Conservation (phyloP, 1,284 basidiomycete species). For the Fomitopsis betulina region DNA sequence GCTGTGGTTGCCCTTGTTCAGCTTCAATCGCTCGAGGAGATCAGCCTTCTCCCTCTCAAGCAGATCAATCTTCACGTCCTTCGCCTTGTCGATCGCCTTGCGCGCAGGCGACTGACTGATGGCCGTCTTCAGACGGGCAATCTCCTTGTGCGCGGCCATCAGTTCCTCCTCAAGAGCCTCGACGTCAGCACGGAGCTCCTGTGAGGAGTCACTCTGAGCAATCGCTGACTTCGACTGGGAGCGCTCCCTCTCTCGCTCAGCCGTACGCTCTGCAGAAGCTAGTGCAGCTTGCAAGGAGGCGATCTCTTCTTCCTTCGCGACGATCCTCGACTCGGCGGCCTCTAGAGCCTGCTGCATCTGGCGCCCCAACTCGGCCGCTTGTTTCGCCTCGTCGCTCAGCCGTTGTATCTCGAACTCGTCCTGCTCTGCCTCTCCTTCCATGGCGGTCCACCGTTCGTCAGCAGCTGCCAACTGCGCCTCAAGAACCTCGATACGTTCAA, state of each 20-base stretch:
- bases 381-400: constrained; percentile 47
- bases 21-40: constrained; percentile 61
- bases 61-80: constrained; percentile 66
- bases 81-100: constrained; percentile 68
- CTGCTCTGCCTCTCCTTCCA: constrained; percentile 42
- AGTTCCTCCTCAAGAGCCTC: constrained; percentile 71
- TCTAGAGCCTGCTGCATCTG: constrained; percentile 73
- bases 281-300: constrained; percentile 49
- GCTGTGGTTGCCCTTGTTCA: constrained; percentile 45
- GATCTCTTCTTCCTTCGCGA: constrained; percentile 52
- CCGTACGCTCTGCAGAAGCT: constrained; percentile 52
- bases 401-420: constrained; percentile 43
- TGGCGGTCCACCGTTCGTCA: constrained; percentile 40
- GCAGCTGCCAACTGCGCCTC: constrained; percentile 45
- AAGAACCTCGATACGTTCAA: constrained; percentile 45
- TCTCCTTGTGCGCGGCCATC: constrained; percentile 77
- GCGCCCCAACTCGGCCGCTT: constrained; percentile 46
- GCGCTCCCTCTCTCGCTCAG: constrained; percentile 39
- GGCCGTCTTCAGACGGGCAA: constrained; percentile 66
- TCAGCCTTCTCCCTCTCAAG: constrained; percentile 76
- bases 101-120: constrained; percentile 72
- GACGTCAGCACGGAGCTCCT: constrained; percentile 46
- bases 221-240: constrained; percentile 28
- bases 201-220: constrained; percentile 27
- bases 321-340: constrained; percentile 63